Conservation (phyloP, 371 early-diverging fungal species). For the Capillidium rhysosporum region DNA sequence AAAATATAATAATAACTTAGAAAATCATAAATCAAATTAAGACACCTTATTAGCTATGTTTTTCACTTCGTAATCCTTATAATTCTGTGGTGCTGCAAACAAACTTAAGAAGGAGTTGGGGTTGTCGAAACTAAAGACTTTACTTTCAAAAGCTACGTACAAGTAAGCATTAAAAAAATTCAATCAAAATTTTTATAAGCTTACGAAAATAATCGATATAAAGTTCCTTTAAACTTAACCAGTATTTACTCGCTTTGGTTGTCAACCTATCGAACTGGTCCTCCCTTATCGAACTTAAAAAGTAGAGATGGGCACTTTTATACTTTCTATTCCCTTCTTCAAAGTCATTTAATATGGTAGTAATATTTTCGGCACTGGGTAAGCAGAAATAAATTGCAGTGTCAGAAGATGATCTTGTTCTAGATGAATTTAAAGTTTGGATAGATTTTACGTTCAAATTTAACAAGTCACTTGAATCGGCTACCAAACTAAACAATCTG, state of each 20-base stretch:
- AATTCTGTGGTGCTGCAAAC: conserved; percentile 23
- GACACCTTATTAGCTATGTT: conserved; percentile 42
- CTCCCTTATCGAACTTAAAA: conserved; percentile 21
- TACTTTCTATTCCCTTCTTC: background rate
- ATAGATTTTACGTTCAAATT: conserved; percentile 80
- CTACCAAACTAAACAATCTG: conserved; percentile 62
- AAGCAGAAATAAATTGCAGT: conserved; percentile 8
- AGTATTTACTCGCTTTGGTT: conserved; percentile 27
- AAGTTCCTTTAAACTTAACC: conserved; percentile 54
- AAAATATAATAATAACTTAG: conserved; percentile 7
- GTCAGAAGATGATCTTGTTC: background rate
- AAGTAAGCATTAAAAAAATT: conserved; percentile 9
- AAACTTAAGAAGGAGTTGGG: conserved; percentile 37
- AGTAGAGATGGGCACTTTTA: background rate
- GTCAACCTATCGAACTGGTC: conserved; percentile 26
- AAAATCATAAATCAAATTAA: background rate
- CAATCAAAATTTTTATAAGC: conserved; percentile 9
- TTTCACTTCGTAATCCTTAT: conserved; percentile 33
- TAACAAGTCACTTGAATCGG: conserved; percentile 79
- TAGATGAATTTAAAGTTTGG: background rate
- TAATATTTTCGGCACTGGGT: conserved; percentile 47
- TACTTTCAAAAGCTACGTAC: conserved; percentile 45
- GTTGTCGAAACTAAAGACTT: conserved; percentile 54
- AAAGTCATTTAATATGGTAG: conserved; percentile 68
- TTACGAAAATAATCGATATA: conserved; percentile 56